A percentile compares a stretch with the other conserved stretches of the same genome.
Conservation (phyloP, 2,329 filamentous ascomycete species). For the Monosporascus sp. region DNA sequence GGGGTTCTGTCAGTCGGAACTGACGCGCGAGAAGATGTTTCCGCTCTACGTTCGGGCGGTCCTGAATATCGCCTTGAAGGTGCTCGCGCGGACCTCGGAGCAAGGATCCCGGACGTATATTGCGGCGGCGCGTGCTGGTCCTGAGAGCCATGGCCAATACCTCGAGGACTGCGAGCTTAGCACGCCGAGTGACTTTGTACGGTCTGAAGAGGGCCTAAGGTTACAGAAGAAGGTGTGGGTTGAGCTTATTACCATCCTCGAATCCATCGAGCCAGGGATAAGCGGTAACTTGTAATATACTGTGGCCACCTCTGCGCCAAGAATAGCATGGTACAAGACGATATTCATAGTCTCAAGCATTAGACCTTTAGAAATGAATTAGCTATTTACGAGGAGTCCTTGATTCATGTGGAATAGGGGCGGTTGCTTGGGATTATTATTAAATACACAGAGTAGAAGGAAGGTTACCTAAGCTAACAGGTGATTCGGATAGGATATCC, state of each 20-base stretch:
- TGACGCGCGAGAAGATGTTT: not conserved
- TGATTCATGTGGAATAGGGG: too few species aligned
- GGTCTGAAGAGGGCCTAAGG: not conserved
- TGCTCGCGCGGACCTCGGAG: not conserved
- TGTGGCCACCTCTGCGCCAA: too few species aligned
- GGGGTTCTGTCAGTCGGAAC: not conserved
- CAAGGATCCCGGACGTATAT: not conserved
- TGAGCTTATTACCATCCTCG: not conserved
- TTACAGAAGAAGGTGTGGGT: not conserved
- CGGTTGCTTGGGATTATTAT: too few species aligned
- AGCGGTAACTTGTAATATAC: too few species aligned
- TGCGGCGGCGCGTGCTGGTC: not conserved
- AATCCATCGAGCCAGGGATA: not conserved
- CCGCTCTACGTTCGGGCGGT: not conserved
- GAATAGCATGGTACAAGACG: too few species aligned
- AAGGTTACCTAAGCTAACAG: too few species aligned
- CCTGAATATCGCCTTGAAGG: not conserved
- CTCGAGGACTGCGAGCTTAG: not conserved
- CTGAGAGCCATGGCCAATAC: not conserved
- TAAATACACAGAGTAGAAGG: too few species aligned
- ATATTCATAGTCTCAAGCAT: too few species aligned
- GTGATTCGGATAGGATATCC: too few species aligned
- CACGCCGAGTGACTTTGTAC: not conserved
- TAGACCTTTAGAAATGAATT: too few species aligned
- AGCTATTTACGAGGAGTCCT: too few species aligned